phyloP scores from a whole-genome alignment of 2,329 filamentous ascomycete species.

The Mycosphaerella sp. region DNA sequence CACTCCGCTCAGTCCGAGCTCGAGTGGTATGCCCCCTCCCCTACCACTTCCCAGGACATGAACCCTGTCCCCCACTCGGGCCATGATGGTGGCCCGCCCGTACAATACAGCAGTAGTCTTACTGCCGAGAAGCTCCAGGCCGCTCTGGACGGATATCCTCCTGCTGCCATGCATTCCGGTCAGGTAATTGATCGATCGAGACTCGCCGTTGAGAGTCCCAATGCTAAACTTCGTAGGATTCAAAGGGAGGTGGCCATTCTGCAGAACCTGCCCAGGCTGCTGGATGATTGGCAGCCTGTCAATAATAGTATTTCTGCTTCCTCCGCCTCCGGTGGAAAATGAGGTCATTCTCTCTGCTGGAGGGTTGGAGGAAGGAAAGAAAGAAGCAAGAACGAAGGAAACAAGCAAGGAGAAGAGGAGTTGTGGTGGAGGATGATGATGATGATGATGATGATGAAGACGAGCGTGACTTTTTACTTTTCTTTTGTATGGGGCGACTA shows the following conservation, averaged over 20 bases:
- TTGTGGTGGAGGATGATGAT: too few relatives aligned
- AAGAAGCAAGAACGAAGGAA: too few relatives aligned
- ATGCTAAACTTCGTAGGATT: constrained; percentile 6
- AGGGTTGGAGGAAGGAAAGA: too few relatives aligned
- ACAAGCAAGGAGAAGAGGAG: too few relatives aligned
- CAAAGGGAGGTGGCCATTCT: constrained; percentile 11
- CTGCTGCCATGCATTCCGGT: background rate
- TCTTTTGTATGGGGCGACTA: too few relatives aligned
- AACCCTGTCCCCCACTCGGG: constrained; percentile 3
- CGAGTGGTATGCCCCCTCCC: background rate
- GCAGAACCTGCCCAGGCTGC: constrained; percentile 2
- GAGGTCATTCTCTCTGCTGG: too few relatives aligned
- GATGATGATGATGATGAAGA: too few relatives aligned
- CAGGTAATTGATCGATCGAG: constrained; percentile 8
- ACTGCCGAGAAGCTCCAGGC: background rate
- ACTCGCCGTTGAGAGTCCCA: constrained; percentile 14
- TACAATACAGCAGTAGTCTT: constrained; percentile 7
- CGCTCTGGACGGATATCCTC: background rate
- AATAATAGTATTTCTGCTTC: background rate
- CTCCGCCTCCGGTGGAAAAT: too few relatives aligned
- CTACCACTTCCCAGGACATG: background rate
- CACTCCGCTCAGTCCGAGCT: background rate
- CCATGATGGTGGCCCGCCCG: constrained; percentile 5
- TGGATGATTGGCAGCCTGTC: background rate
- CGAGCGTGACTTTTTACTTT: too few relatives aligned